Evolutionary conservation across 23 red algal genomes (phyloP).

Genomic region (Pyropia yezoensis): DNA sequence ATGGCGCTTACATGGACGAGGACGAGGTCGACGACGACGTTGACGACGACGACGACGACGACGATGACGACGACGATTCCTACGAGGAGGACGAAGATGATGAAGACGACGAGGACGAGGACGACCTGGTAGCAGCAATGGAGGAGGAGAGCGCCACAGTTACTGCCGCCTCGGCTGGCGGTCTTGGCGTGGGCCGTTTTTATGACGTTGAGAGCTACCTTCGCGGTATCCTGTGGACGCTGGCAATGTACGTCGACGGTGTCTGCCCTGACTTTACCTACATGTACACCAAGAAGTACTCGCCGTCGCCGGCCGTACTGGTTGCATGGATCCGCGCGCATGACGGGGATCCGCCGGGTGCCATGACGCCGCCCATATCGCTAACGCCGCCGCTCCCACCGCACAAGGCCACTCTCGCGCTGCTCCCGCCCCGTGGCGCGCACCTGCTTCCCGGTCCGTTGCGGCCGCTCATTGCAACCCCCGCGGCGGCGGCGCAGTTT

Average conservation of each 20-base stretch:
- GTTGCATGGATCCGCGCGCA: conserved; percentile 39
- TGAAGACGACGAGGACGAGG: background rate
- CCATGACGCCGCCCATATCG: conserved; percentile 31
- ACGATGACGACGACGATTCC: conserved; percentile 19
- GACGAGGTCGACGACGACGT: conserved; percentile 36
- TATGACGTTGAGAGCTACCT: conserved; percentile 56
- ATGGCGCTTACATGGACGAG: conserved; percentile 10
- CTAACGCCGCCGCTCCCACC: conserved; percentile 32
- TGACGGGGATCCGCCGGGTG: conserved; percentile 35
- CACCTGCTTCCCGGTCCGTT: conserved; percentile 58
- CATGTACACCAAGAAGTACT: conserved; percentile 55
- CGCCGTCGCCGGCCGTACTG: conserved; percentile 21
- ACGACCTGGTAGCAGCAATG: background rate
- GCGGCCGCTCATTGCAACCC: conserved; percentile 15
- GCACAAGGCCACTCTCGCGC: conserved; percentile 42
- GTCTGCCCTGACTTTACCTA: conserved; percentile 56
- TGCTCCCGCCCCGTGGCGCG: conserved; percentile 41
- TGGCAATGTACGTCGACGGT: conserved; percentile 81
- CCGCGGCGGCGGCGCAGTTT: conserved; percentile 4
- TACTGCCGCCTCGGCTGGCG: too few relatives aligned
- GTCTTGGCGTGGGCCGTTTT: background rate
- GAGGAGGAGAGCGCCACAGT: background rate
- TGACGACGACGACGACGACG: conserved; percentile 9
- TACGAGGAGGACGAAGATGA: conserved; percentile 2
- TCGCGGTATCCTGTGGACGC: conserved; percentile 47